Conservation (phyloP, 495 filamentous ascomycete species). For the Xylaria acuta region DNA sequence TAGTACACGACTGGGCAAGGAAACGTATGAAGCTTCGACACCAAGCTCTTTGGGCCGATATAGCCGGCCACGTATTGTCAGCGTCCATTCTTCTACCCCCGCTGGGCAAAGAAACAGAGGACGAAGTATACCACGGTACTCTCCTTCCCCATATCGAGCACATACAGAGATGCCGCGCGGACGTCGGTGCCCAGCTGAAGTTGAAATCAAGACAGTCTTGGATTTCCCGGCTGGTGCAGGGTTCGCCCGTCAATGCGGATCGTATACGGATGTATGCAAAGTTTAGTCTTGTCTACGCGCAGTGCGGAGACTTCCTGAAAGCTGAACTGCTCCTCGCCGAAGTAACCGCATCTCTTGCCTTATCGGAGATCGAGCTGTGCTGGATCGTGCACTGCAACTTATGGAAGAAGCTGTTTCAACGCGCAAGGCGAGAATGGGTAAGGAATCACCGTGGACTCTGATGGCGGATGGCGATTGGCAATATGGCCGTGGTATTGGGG, state of each 20-base stretch:
- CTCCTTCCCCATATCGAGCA: not conserved
- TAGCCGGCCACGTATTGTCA: not conserved
- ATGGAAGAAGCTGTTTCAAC: constrained; percentile 29
- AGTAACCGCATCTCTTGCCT: not conserved
- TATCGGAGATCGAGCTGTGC: not conserved
- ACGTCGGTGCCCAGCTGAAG: not conserved
- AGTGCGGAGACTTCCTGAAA: not conserved
- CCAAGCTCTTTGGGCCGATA: not conserved
- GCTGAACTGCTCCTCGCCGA: not conserved
- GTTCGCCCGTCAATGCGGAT: constrained; percentile 65
- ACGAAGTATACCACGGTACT: not conserved
- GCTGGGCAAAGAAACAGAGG: not conserved
- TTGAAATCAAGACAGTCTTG: not conserved
- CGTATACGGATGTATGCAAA: constrained; percentile 68
- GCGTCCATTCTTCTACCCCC: not conserved
- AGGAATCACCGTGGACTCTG: not conserved
- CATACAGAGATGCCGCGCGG: not conserved
- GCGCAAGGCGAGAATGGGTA: not conserved
- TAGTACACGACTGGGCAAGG: not conserved
- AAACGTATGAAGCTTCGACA: not conserved
- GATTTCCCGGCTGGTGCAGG: constrained; percentile 53
- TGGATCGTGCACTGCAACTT: constrained; percentile 15
- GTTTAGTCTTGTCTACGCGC: constrained; percentile 41
- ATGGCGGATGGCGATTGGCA: not conserved
- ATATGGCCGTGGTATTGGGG: not conserved